Evolutionary conservation across 352 stramenopile genomes (phyloP), one percentile per base, ranked within the genome.

Genomic region (Plasmopara muralis): DNA sequence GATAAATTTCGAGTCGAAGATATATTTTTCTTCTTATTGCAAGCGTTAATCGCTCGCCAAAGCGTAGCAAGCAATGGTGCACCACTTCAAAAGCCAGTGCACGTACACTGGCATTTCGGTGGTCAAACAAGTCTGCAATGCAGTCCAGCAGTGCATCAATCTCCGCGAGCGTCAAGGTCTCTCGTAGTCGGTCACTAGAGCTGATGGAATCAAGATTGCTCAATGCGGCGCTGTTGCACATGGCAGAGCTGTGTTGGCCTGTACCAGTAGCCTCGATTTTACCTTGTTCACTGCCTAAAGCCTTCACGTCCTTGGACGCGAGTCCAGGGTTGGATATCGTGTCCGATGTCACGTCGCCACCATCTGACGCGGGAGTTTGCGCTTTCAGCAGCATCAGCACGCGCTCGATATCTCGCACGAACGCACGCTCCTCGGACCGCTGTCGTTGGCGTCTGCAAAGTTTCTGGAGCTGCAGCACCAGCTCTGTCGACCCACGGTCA

Each of bases 31-130:
- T 62, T 0, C 80, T 72, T 9, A 83, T 52, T 0, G 57, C 52
- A 4, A 55, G 58, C 1, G 68, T 76, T 6, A 94, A 48, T 29
- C 70, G 57, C 9, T 72, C 66, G 9, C 71, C 66, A 44, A 88
- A 85, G n/a, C 82, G 68, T 14, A 70, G 59, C 13, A 89, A 48
- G 40, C 81, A 87, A 1, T 90, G 53, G 39, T 85, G 76, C 28
- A 87, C 60, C 25, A 90, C 71, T 52, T 90, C 77, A 55, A 89
- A 92, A 12, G 75, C 79, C 29, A 92, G 31, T n/a, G 66, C 62
- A 20, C 83, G 75, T 9, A 90, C 74, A 8, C 86, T 75, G 2
- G 62, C 49, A 43, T 91, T 87, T 6, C 81, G 70, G 47, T 91
- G 82, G 15, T 70, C 62, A 50, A 92, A 86, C 34, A 94, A 53